Conservation (phyloP, 1,284 basidiomycete species). For the Melanopsichium pennsylvanicum region DNA sequence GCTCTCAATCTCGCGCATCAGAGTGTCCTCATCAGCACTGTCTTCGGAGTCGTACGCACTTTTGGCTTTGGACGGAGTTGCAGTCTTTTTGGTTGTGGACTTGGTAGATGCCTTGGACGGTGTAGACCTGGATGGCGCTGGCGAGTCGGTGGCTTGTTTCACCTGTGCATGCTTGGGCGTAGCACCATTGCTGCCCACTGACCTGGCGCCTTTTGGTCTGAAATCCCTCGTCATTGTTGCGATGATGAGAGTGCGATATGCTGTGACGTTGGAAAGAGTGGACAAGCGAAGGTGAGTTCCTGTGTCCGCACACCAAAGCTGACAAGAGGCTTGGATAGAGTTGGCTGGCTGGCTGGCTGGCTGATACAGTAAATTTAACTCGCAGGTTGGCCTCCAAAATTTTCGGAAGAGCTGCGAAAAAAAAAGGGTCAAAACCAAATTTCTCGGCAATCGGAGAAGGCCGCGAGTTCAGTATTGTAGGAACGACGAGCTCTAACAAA, state of each 20-base stretch:
- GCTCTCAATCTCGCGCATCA: conserved; percentile 45
- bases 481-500: too few species aligned
- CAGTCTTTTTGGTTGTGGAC: neutral
- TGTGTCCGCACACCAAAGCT: too few species aligned
- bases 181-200: conserved; percentile 1
- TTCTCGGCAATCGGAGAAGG: conserved; percentile 1
- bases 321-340: conserved; percentile 1
- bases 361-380: too few species aligned
- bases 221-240: conserved; percentile 51
- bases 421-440: conserved; percentile 3
- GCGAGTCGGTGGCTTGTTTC: neutral
- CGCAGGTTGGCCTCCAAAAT: conserved; percentile 6
- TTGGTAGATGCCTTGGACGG: conserved; percentile 8
- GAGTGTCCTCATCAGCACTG: conserved; percentile 37
- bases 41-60: conserved; percentile 37
- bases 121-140: conserved; percentile 18
- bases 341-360: too few species aligned
- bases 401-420: conserved; percentile 6
- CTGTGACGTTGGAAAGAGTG: too few species aligned
- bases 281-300: neutral
- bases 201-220: conserved; percentile 45
- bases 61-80: conserved; percentile 5
- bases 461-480: too few species aligned
- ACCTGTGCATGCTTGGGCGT: conserved; percentile 2
- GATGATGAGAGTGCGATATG: conserved; percentile 4